Evolutionary conservation across 352 stramenopile genomes (phyloP), one percentile per base, ranked within the genome.

Genomic region (Pythium pyrilobum): DNA sequence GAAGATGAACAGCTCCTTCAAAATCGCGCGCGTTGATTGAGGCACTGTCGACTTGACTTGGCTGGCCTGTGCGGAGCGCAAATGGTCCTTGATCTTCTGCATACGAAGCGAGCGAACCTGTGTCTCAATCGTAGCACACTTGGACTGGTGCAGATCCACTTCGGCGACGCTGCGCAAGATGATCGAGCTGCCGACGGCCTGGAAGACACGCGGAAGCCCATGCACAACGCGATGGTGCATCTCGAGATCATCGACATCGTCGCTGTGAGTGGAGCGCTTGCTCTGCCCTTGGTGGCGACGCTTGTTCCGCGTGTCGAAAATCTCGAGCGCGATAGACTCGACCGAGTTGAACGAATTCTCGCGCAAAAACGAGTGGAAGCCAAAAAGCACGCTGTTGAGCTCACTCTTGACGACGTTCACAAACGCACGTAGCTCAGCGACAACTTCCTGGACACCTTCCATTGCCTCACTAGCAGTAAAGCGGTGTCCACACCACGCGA

Each of bases 321-420:
- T 74, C 42, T 88, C 77, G 8, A 86, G 59, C 18, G 77, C 84
- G 24, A 92, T 70, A n/a, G 69, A 41, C 31, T 95, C 81, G 41
- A 88, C 66, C 8, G 81, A 49, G 54, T 90, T 90, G 44, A 92
- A 91, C 48, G 70, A 87, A 39, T 89, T 93, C 59, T 71, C 74
- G 20, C 82, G 77, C 58, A 95, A 61, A 44, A 85, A 88, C 38
- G 77, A 60, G 59, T 93, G 83, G 56, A 93, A 93, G 0, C 70
- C 72, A 52, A 80, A 86, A 23, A 93, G 54, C 7, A 89, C 64
- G 3, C 64, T 66, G 52, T 89, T 84, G 20, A 92, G 10, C 46
- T 92, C 80, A 8, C 67, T 83, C 52, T 83, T 74, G 24, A 87
- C 54, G 27, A 92, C 62, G 0, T 27, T 45, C 7, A 73, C 53